phyloP scores from a whole-genome alignment of 306 rosid genomes.

The Acacia confusa region DNA sequence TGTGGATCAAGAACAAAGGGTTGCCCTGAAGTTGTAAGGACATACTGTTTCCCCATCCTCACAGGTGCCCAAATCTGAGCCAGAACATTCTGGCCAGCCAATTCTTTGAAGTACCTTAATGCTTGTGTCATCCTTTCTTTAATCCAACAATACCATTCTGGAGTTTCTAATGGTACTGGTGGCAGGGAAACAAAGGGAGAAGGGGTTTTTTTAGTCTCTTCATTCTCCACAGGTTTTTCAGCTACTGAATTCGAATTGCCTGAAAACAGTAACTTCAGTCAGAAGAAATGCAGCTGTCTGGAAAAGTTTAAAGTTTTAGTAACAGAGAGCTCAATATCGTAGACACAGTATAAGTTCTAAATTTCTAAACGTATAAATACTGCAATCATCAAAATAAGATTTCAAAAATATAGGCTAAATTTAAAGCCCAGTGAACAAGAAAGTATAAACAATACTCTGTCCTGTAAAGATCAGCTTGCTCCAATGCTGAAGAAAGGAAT shows the following conservation, averaged over 20 bases:
- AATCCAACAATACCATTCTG: conserved; percentile 51
- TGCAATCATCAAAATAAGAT: not conserved
- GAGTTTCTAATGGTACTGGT: conserved; percentile 47
- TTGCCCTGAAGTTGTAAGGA: conserved; percentile 83
- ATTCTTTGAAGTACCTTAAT: conserved; percentile 68
- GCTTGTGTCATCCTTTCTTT: conserved; percentile 92
- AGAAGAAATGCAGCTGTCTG: conserved; percentile 35
- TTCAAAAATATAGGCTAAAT: not conserved
- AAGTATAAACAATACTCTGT: conserved; percentile 2
- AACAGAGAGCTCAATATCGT: not conserved
- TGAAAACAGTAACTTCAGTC: conserved; percentile 41
- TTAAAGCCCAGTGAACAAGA: conserved; percentile 24
- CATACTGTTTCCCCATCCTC: conserved; percentile 49
- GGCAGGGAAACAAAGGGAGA: conserved; percentile 43
- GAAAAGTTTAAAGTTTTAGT: not conserved
- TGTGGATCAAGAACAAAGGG: conserved; percentile 78
- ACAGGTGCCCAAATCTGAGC: conserved; percentile 96
- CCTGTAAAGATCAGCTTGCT: not conserved
- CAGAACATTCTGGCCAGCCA: conserved; percentile 65
- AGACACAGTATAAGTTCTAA: not conserved
- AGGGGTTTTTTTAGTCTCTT: conserved; percentile 30
- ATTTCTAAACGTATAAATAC: conserved; percentile 7
- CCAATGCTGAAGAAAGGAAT: conserved; percentile 9
- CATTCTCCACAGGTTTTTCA: conserved; percentile 49
- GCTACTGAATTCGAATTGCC: conserved; percentile 47